phyloP scores from a whole-genome alignment of 2,329 filamentous ascomycete species.

The Knufia fluminis region DNA sequence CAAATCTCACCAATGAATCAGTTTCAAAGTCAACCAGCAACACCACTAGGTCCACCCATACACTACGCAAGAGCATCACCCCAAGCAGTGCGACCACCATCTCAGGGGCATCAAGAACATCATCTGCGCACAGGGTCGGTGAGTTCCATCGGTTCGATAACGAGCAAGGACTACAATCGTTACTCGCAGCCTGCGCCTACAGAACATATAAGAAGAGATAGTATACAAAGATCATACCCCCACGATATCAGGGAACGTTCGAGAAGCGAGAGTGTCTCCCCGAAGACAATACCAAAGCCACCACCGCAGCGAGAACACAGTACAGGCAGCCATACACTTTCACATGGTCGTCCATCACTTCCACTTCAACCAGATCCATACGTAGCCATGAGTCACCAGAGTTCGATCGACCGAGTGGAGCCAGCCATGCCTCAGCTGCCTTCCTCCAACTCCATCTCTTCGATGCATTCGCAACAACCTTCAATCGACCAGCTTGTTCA shows the following conservation, averaged over 20 bases:
- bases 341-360: neutral
- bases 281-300: slow-evolving; percentile 23
- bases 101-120: slow-evolving; percentile 19
- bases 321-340: slow-evolving; percentile 10
- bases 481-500: slow-evolving; percentile 15
- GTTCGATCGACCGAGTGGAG: slow-evolving; percentile 8
- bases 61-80: slow-evolving; percentile 17
- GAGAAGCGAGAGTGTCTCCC: slow-evolving; percentile 23
- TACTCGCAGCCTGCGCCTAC: slow-evolving; percentile 5
- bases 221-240: slow-evolving; percentile 17
- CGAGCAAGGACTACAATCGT: slow-evolving; percentile 18
- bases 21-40: slow-evolving; percentile 19
- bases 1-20: slow-evolving; percentile 18
- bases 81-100: slow-evolving; percentile 18
- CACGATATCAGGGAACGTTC: slow-evolving; percentile 20
- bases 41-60: slow-evolving; percentile 22
- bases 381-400: slow-evolving; percentile 10
- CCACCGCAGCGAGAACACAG: slow-evolving; percentile 16
- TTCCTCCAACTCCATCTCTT: slow-evolving; percentile 12
- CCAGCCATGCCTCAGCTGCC: neutral
- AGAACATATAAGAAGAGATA: slow-evolving; percentile 16
- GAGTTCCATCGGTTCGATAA: slow-evolving; percentile 18
- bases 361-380: slow-evolving; percentile 9
- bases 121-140: slow-evolving; percentile 17
- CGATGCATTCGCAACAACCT: slow-evolving; percentile 12